A percentile compares a stretch with the other conserved stretches of the same genome.
Conservation (phyloP, 208 protist species). For the Acanthamoeba comandoni region DNA sequence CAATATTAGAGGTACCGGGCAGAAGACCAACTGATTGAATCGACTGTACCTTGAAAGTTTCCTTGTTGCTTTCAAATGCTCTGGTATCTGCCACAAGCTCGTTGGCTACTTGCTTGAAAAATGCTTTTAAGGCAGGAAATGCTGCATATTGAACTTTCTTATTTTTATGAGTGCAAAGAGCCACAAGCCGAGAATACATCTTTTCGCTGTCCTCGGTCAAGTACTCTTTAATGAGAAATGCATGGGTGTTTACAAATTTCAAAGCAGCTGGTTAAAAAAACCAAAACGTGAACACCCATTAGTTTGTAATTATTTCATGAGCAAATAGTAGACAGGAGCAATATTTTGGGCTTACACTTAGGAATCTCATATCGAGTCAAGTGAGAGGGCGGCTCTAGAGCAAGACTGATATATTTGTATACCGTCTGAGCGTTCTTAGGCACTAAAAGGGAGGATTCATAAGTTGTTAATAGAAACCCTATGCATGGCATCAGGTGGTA, state of each 20-base stretch:
- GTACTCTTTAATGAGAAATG: conserved; percentile 76
- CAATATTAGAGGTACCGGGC: too few species aligned
- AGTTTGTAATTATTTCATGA: conserved; percentile 6
- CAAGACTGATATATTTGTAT: conserved; percentile 77
- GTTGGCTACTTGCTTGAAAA: conserved; percentile 71
- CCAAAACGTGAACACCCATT: too few species aligned
- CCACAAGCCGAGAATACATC: conserved; percentile 63
- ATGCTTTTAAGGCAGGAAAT: conserved; percentile 74
- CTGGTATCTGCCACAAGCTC: conserved; percentile 72
- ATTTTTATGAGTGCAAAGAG: conserved; percentile 76
- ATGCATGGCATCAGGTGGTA: too few species aligned
- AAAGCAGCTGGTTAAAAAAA: conserved; percentile 73
- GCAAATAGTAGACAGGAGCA: neutral
- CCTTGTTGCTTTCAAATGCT: conserved; percentile 74
- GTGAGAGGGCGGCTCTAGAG: conserved; percentile 73
- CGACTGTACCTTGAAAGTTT: conserved; percentile 77
- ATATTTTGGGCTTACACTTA: conserved; percentile 47
- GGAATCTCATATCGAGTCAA: conserved; percentile 75
- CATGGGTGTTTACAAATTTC: conserved; percentile 75
- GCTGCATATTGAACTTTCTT: conserved; percentile 75
- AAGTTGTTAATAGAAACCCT: too few species aligned
- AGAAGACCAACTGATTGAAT: too few species aligned
- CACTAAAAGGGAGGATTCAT: too few species aligned
- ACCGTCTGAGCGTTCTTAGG: conserved; percentile 72
- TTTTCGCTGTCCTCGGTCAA: conserved; percentile 77